A percentile compares a stretch with the other conserved stretches of the same genome.
Conservation (phyloP, 176 grass and related monocot species). For the Oryza australiensis region DNA sequence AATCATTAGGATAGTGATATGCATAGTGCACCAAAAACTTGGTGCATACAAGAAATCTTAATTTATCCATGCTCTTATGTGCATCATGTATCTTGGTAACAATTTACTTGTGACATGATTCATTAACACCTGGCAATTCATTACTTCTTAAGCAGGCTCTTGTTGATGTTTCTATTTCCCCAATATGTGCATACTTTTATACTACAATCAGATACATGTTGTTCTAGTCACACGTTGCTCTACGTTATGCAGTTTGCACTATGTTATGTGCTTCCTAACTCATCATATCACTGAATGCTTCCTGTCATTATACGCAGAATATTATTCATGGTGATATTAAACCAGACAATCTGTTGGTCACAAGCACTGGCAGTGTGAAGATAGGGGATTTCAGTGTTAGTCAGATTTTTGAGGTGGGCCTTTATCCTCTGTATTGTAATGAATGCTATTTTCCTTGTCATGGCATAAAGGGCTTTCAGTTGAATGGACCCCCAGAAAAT, state of each 20-base stretch:
- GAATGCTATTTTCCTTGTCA: slow-evolving; percentile 2
- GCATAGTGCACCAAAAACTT: not conserved
- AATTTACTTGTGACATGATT: not conserved
- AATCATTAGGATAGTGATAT: not conserved
- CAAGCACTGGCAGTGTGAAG: slow-evolving; percentile 67
- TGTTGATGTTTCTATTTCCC: not conserved
- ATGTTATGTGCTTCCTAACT: not conserved
- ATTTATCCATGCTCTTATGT: not conserved
- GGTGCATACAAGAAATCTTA: not conserved
- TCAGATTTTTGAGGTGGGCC: slow-evolving; percentile 79
- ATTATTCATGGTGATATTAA: slow-evolving; percentile 94
- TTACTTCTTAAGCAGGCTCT: not conserved
- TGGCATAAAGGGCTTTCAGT: not conserved
- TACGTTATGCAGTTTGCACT: slow-evolving; percentile 22
- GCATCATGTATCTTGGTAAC: not conserved
- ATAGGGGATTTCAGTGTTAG: slow-evolving; percentile 96
- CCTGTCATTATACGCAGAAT: slow-evolving; percentile 49
- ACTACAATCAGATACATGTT: not conserved
- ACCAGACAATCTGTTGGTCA: slow-evolving; percentile 90
- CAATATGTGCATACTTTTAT: not conserved
- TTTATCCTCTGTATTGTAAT: slow-evolving; percentile 25
- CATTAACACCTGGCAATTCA: not conserved
- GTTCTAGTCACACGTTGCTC: not conserved
- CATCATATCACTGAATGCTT: slow-evolving; percentile 1
- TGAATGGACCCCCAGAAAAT: not conserved